Evolutionary conservation across 305 asterid species (phyloP), one percentile per base, ranked within the genome.

Genomic region (Fraxinus paxiana): DNA sequence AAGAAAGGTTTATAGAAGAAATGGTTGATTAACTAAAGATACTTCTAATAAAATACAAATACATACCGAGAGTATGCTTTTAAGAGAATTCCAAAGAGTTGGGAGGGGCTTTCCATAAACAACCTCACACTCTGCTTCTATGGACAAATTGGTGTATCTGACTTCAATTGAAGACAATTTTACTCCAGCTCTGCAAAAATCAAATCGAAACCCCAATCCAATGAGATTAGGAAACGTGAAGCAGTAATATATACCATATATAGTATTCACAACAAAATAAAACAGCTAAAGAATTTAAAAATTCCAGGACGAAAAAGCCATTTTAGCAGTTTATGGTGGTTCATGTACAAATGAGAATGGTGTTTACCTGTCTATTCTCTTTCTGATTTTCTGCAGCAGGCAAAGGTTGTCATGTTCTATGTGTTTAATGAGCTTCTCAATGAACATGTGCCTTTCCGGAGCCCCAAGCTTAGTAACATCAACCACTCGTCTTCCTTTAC

Each of bases 111-210:
- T 75, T 18, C 86, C 86, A 31, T 79, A 37, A 38, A 83, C 86
- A 30, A 83, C 83, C 70, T 83, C 83, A 67, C 86, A 83, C 28
- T 79, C 81, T 2, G 86, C 86, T 76, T 83, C 81, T 6, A 83
- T 54, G 15, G 41, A 28, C 46, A 83, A 37, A 33, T 83, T 75
- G 13, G 33, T 31, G 24, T 34, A 83, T 35, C 86, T 77, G 24
- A 83, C 86, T 31, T 83, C 83, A 33, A 83, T 17, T 20, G 61
- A 22, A 17, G 83, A 73, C 78, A 88, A 73, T 79, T 82, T 77
- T 41, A 87, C 80, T 30, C 92, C 92, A 79, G 83, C 92, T 74
- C 92, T 89, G 80, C 85, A 80, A 20, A 80, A 87, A 71, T 33
- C 15, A 71, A 31, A 72, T 31, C 15, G 41, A 28, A 76, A 13